Evolutionary conservation across 306 rosid genomes (phyloP).

Genomic region (Arachis hypogaea): DNA sequence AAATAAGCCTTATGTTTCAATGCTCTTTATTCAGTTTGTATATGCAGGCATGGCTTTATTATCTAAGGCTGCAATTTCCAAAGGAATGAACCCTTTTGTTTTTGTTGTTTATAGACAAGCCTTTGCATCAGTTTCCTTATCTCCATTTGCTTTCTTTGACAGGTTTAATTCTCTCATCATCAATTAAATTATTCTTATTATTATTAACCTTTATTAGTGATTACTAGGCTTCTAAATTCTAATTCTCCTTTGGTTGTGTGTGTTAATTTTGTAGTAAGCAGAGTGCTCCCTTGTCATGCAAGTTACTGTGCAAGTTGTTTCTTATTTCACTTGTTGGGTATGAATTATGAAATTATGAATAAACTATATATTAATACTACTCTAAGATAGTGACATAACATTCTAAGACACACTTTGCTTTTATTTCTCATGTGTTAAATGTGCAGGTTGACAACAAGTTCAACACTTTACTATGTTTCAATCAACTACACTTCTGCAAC

Average conservation of each 20-base stretch:
- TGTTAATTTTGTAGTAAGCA: conserved; percentile 58
- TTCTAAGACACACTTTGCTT: neutral
- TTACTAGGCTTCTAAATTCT: neutral
- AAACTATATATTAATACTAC: too few species aligned
- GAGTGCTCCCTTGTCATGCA: conserved; percentile 60
- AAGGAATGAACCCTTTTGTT: conserved; percentile 87
- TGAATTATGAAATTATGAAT: conserved; percentile 10
- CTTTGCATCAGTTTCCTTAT: conserved; percentile 69
- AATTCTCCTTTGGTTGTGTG: neutral
- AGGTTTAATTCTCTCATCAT: conserved; percentile 46
- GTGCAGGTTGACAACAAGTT: conserved; percentile 72
- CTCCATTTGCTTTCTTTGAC: conserved; percentile 82
- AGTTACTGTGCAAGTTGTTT: conserved; percentile 72
- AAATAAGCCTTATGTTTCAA: conserved; percentile 69
- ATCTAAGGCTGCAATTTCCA: conserved; percentile 83
- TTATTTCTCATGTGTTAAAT: neutral
- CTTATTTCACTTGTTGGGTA: conserved; percentile 81
- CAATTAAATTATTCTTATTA: too few species aligned
- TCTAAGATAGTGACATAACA: conserved; percentile 5
- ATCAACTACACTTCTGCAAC: conserved; percentile 85
- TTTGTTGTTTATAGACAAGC: conserved; percentile 94
- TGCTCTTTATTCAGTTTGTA: conserved; percentile 67
- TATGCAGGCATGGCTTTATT: conserved; percentile 96
- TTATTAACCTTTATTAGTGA: too few species aligned
- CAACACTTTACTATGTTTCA: conserved; percentile 78